These are phyloP conservation scores for Lactarius indigo DNA, from an alignment of 768 basidiomycete species.

Conservation along the genomic window DNA sequence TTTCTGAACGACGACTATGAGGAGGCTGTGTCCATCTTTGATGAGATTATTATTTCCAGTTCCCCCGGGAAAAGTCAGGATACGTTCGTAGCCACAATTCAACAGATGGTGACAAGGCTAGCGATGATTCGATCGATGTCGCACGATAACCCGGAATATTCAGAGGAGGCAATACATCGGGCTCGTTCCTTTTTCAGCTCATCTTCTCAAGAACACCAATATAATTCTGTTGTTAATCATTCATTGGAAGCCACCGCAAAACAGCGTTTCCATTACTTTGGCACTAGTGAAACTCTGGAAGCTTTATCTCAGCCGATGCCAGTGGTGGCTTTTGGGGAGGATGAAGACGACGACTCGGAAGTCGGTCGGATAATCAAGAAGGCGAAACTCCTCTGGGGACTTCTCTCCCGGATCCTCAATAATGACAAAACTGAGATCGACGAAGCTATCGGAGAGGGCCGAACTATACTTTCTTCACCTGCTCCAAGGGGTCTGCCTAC, in stretches of 20 bases:
- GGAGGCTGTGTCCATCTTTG: not conserved
- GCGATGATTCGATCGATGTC: not conserved
- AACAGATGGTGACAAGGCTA: not conserved
- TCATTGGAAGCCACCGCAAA: not conserved
- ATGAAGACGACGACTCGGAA: not conserved
- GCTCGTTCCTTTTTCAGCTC: not conserved
- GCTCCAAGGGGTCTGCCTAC: not conserved
- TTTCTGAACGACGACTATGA: not conserved
- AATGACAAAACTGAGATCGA: not conserved
- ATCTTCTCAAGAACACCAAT: too few species aligned
- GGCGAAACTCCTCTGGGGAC: not conserved
- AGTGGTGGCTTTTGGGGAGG: not conserved
- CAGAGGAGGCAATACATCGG: not conserved
- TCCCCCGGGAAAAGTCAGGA: not conserved
- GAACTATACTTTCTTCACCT: not conserved
- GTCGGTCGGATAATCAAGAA: not conserved
- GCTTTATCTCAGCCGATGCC: not conserved
- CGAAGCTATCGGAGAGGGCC: not conserved
- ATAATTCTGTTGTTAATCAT: too few species aligned
- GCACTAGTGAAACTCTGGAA: not conserved
- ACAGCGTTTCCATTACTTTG: not conserved
- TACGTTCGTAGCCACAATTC: not conserved
- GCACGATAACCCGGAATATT: not conserved
- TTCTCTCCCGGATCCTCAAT: not conserved
- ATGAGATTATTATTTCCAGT: not conserved